Base-by-base conservation (phyloP, 495 filamentous ascomycete genomes). In the Podospora australis region DNA sequence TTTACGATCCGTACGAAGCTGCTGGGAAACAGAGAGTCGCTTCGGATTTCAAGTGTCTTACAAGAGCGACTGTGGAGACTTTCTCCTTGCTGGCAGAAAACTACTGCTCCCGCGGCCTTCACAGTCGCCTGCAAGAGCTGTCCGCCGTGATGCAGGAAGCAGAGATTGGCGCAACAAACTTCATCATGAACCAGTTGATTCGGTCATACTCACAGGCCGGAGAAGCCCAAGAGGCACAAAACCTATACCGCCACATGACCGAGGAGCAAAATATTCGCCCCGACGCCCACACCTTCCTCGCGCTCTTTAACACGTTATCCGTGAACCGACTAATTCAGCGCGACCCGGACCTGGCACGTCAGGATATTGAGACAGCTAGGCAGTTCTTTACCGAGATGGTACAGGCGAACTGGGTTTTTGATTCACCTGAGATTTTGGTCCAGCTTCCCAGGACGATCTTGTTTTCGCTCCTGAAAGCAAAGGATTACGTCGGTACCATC, bases 101-200 rank as follows among this genome's bases (percentile, higher is more conserved):
- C 50, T 89, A 88, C 58, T 77, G 73, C 39, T 73, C 77, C 39
- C 75, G 83, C 30, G 66, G 77, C 11, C 73, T 81, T 21, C 70
- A 78, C 42, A 61, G 69, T 4, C 72, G 75, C 54, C 69, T 84
- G 44, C 58, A 74, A 39, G 69, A 80, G 30, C 65, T 90, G 9
- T 77, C 77, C 55, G 66, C 74, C 26, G 73, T 71, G 17, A 74
- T 88, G 35, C 57, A 66, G 25, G 59, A 75, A 34, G 74, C 82
- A 13, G 77, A 81, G 39, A 78, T 90, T 46, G 67, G 67, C 17
- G 76, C 83, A 6, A 82, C 84, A 48, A 79, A 78, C 35, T 84
- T 80, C 60, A 80, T 88, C 58, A 78, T 89, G 71, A 90, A 89
- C 63, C 82, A 88, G 50, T 64, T 89, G 17, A 74, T 90, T 21